Percentiles rank a stretch among this genome's conserved stretches.
Evolutionary conservation across 148 eudicot species (phyloP).

Genomic region (Chenopodium quinoa): DNA sequence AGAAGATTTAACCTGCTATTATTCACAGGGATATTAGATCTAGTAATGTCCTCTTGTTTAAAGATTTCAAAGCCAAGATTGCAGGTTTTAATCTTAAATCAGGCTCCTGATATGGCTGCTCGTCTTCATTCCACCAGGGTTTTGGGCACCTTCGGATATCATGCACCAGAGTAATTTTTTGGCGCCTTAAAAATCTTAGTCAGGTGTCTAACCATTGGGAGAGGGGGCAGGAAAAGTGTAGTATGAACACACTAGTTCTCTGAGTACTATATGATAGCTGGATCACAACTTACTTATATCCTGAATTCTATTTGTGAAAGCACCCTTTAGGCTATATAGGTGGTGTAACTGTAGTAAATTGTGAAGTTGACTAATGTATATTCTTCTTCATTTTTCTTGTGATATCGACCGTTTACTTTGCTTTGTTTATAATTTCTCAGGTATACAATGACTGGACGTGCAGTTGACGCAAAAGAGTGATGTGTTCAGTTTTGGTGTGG

Average conservation of each 20-base stretch:
- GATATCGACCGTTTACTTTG: background rate
- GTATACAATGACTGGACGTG: slow-evolving; percentile 66
- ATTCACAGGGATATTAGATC: slow-evolving; percentile 69
- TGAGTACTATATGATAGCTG: background rate
- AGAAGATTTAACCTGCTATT: slow-evolving; percentile 52
- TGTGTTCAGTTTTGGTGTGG: slow-evolving; percentile 73
- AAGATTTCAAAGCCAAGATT: slow-evolving; percentile 60
- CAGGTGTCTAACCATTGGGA: too few species aligned
- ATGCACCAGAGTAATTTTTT: slow-evolving; percentile 60
- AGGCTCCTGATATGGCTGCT: slow-evolving; percentile 80
- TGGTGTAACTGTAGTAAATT: background rate
- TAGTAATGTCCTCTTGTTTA: slow-evolving; percentile 57
- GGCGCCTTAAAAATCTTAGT: too few species aligned
- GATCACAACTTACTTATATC: background rate
- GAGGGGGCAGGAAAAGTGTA: too few species aligned
- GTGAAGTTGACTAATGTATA: background rate
- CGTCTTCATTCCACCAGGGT: slow-evolving; percentile 68
- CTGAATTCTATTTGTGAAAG: background rate
- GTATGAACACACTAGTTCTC: background rate
- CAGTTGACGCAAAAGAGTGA: slow-evolving; percentile 68
- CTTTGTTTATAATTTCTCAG: slow-evolving; percentile 20
- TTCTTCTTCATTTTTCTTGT: background rate
- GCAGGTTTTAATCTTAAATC: slow-evolving; percentile 69
- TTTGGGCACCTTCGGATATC: slow-evolving; percentile 68
- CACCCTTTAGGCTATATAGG: background rate